Evolutionary conservation across 1,284 basidiomycete genomes (phyloP).

Genomic region (Golubevia sp.): DNA sequence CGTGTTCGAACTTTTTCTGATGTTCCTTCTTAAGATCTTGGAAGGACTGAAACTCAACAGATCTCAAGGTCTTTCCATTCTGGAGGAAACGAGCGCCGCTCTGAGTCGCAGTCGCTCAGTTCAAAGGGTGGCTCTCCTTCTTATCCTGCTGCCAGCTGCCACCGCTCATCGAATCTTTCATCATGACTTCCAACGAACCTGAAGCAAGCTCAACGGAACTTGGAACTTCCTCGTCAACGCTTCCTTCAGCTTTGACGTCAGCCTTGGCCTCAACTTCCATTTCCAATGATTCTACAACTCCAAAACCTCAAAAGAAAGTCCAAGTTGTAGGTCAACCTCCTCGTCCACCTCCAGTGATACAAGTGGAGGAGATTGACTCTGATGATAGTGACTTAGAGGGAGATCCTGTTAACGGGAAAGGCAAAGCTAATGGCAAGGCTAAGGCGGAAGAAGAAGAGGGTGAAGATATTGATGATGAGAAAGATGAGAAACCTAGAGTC

Average conservation of each 20-base stretch:
- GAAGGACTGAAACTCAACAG: too few species aligned
- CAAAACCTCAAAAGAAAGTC: neutral
- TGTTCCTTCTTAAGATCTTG: too few species aligned
- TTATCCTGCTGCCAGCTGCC: too few species aligned
- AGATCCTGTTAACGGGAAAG: neutral
- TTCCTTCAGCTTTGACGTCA: neutral
- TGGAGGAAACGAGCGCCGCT: too few species aligned
- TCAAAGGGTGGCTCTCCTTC: too few species aligned
- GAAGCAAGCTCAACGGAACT: neutral
- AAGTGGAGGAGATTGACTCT: neutral
- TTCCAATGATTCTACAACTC: neutral
- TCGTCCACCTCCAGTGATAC: neutral
- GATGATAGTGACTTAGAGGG: neutral
- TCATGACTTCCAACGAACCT: neutral
- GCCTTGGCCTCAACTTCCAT: neutral
- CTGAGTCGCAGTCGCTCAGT: too few species aligned
- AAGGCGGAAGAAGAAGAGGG: neutral
- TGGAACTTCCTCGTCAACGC: neutral
- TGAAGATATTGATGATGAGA: neutral
- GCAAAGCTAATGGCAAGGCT: neutral
- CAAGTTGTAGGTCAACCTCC: neutral
- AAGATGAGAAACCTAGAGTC: neutral
- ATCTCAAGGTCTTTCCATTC: too few species aligned
- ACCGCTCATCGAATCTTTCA: too few species aligned
- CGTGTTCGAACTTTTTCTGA: too few species aligned